Evolutionary conservation across 345 rosid genomes (phyloP), one percentile per base, ranked within the genome.

Genomic region (Salix exigua): DNA sequence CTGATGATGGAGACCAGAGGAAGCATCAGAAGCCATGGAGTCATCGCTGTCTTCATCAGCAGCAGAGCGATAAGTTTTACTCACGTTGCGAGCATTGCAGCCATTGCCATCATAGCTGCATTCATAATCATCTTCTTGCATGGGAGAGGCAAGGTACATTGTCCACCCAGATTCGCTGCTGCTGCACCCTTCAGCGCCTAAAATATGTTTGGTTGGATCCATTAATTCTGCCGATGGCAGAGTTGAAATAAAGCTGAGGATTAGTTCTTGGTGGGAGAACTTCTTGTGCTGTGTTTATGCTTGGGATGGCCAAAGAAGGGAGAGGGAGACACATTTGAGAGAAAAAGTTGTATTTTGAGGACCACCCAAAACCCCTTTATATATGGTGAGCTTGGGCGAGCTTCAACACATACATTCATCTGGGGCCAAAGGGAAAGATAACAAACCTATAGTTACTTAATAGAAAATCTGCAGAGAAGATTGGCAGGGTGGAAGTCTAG

Each of bases 131-230:
- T 91, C 92, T 80, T 83, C 89, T 78, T 86, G 63, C 75, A 79
- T 83, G 14, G 96, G 90, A 5, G 93, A 88, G 19, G 76, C 87
- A 26, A 89, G 79, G 83, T 91, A 91, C 48, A 73, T 86, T 31
- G 96, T 91, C 96, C 93, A 91, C n/a, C 96, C 96, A 0, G 96
- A 91, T 85, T 91, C 96, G 80, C 86, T 91, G 87, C 93, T 91
- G 84, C 93, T 89, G 46, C 93, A 89, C 71, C 83, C 96, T 88
- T 91, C 96, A 12, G 77, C 66, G 38, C 85, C 71, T 72, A 77
- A 71, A 73, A 65, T 79, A 68, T 78, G 46, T 60, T 84, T 87
- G 78, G 50, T 76, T 28, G 85, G 66, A 33, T 86, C 85, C 83
- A 86, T 86, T 67, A 1, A 5, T 18, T 28, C 64, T 78, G 58